Base-by-base conservation (phyloP, 306 rosid genomes). In the Lotus japonicus region DNA sequence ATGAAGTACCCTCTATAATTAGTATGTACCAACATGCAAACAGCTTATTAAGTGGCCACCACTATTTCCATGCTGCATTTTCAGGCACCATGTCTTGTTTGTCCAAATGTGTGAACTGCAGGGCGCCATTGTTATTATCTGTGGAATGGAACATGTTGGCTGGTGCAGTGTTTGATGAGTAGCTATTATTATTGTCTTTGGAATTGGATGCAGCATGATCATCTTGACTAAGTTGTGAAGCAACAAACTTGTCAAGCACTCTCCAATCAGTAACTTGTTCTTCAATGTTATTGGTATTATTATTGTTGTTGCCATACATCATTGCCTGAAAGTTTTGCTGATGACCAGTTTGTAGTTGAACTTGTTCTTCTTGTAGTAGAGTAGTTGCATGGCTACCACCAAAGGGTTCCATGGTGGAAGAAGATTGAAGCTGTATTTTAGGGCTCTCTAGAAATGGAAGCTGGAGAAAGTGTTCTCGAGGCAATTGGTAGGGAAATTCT, bases 201-300 rank as follows among this genome's bases (percentile, higher is more conserved):
- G 84, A 64, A n/a, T n/a, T n/a, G n/a, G n/a, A n/a, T n/a, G n/a
- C n/a, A 23, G 64, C 84, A 64, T 79, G 66, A 4, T 82, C 80
- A 59, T 85, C 81, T 7, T 87, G 96, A 74, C 98, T 89, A 33
- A 92, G 95, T 64, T 92, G 98, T 26, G 96, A 92, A 57, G 98
- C 98, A 35, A 92, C 98, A 79, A 87, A 92, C 72, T 92, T 92
- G 80, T 92, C 96, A 26, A 92, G 85, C 62, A 87, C 91, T 35
- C 98, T 66, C 98, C 98, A 92, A 86, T 92, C 96, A 3, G 95
- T 89, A 5, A 87, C 78, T 57, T 82, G 88, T 55, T 84, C 57
- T 19, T 79, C 81, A 65, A 31, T 31, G 5, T 31, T 31, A 6
- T 74, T 66, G 46, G 31, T 26, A 3, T 26, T 3, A 26, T 26